Evolutionary conservation across 2,329 filamentous ascomycete species (phyloP).

Genomic region (Annulohypoxylon truncatum): DNA sequence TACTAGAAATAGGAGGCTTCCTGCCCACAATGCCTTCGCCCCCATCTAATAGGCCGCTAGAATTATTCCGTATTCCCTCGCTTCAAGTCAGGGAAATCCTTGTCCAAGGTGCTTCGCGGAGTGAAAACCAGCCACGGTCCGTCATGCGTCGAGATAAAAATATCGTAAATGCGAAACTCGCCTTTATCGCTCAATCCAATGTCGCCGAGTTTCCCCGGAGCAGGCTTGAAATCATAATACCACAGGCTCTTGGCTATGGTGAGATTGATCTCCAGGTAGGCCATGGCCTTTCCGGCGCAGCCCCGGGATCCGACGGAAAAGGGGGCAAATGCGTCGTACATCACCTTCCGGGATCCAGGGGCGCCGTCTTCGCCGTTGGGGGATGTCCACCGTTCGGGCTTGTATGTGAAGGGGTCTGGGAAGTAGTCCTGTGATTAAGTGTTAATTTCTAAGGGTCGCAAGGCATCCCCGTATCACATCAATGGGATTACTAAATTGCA

Average conservation of each 20-base stretch:
- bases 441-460: no score
- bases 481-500: no score
- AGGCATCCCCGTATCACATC: no score
- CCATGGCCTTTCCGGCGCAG: conserved; percentile 53
- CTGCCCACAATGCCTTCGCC: no score
- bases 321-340: conserved; percentile 52
- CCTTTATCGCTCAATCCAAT: conserved; percentile 18
- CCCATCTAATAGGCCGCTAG: no score
- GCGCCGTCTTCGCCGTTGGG: not conserved
- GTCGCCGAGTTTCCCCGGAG: conserved; percentile 10
- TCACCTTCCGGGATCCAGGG: conserved; percentile 41
- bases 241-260: conserved; percentile 56
- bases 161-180: conserved; percentile 25
- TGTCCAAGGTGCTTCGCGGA: no score
- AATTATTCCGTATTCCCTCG: no score
- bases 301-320: conserved; percentile 56
- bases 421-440: conserved; percentile 23
- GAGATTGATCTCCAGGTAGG: conserved; percentile 57
- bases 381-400: conserved; percentile 31
- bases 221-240: conserved; percentile 51
- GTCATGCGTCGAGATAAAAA: conserved; percentile 21
- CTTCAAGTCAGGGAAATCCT: no score
- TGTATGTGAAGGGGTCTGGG: conserved; percentile 28
- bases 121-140: conserved; percentile 9
- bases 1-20: no score